phyloP scores from a whole-genome alignment of 768 basidiomycete species.

The Boletus rubropictus region DNA sequence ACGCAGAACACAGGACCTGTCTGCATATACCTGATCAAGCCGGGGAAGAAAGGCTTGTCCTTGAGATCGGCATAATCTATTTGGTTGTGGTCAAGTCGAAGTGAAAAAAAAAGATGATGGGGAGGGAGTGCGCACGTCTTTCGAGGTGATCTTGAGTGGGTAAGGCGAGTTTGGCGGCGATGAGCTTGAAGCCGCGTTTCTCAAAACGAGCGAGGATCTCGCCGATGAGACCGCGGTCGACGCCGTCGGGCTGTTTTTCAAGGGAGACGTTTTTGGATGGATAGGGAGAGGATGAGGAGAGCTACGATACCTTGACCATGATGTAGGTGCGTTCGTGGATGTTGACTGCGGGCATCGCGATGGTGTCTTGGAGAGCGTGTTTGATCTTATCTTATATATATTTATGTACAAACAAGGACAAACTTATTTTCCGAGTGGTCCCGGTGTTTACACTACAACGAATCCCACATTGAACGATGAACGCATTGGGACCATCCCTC shows the following conservation, averaged over 20 bases:
- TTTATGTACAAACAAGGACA: constrained; percentile 38
- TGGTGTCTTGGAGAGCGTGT: constrained; percentile 12
- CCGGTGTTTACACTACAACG: not conserved
- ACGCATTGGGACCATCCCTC: constrained; percentile 63
- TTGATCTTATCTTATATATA: constrained; percentile 26
- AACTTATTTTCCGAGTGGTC: constrained; percentile 30
- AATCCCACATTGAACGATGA: constrained; percentile 15
- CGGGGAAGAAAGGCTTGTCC: constrained; percentile 93
- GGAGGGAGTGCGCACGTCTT: constrained; percentile 50
- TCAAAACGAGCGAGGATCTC: constrained; percentile 96
- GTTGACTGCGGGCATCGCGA: constrained; percentile 18
- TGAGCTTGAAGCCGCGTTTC: constrained; percentile 96
- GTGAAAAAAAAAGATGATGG: not conserved
- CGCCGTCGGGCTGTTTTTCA: constrained; percentile 85
- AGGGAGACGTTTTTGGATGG: not conserved
- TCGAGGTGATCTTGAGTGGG: constrained; percentile 82
- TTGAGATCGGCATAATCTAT: constrained; percentile 94
- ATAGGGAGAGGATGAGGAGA: not conserved
- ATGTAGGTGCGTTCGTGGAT: constrained; percentile 90
- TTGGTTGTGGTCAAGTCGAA: not conserved
- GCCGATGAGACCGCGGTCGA: constrained; percentile 92
- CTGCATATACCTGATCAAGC: constrained; percentile 93
- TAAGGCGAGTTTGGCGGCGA: constrained; percentile 87
- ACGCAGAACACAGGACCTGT: constrained; percentile 93
- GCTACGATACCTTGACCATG: constrained; percentile 84